Evolutionary conservation across 73 alveolate species (phyloP), one percentile per base, ranked within the genome.

Genomic region (Durusdinium trenchii): DNA sequence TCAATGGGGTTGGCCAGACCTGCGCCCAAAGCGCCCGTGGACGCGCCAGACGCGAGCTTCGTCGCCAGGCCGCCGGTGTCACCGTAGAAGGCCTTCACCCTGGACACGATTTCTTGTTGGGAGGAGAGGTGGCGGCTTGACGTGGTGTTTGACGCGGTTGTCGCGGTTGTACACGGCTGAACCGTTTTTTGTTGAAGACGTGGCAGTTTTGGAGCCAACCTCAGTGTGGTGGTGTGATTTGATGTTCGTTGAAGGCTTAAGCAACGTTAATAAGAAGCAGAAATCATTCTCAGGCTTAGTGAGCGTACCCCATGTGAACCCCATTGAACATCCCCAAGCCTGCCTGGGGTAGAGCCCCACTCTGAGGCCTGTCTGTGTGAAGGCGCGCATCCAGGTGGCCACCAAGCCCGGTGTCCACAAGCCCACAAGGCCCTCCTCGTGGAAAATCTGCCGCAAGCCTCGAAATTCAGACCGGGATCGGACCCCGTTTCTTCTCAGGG

Each of bases 351-450:
- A 90, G 69, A 90, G 87, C 78, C 97, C 97, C 51, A 90, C 40
- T 32, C 97, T 86, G 54, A 90, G 97, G 48, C 97, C 97, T 4
- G 97, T 90, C 84, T 90, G 97, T 45, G 97, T 67, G 76, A 90
- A 43, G 46, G 97, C 97, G 30, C 97, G 61, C 54, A 90, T 43
- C 96, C 96, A 90, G 35, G 96, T 90, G 75, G 96, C 96, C 71
- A 90, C 86, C 50, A 90, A 48, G 2, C 96, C 96, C 7, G 96
- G 96, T 1, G 35, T 30, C 96, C 96, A 90, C 36, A 90, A 86
- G 9, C 54, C 57, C 20, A 90, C 45, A 51, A 90, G 26, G 54
- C 96, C 96, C 42, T 90, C 96, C 75, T 62, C 86, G 30, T 6
- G 36, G 48, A 36, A 6, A 36, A 87, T 87, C 71, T 85, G 95